Evolutionary conservation across 441 rosid genomes (phyloP), one percentile per base, ranked within the genome.

Genomic region (Adansonia grandidieri): DNA sequence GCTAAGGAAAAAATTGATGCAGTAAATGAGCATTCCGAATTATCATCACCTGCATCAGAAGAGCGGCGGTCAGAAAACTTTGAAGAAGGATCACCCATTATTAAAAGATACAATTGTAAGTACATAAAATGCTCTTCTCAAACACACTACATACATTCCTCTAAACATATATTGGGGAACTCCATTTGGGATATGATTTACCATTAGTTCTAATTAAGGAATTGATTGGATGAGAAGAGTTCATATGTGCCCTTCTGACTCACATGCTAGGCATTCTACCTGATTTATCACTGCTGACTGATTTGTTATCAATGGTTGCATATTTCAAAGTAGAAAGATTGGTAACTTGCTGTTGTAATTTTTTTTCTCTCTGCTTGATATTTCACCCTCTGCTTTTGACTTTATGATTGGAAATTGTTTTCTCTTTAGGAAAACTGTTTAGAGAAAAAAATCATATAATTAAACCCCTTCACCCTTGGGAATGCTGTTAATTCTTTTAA

Each of bases 11-110:
- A 76, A 66, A 77, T 82, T 48, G 88, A 79, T 45, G 79, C 79
- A 84, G 87, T 82, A 58, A 80, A 78, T 72, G 74, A 76, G 61
- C 61, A 58, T 48, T 57, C 69, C 71, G 60, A 70, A 60, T 20
- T 69, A 79, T 87, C 91, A 2, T 53, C 20, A 37, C 40, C 40
- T n/a, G 19, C 44, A 63, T 85, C 90, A 78, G 93, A 87, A 67
- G 92, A 87, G 79, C 79, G 69, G 63, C 83, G 78, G 62, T 81
- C 90, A 53, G 87, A 81, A 77, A 86, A 88, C 80, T 80, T 81
- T 71, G 86, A 75, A 78, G 93, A 91, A 54, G 89, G 83, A 82
- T 88, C 84, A 53, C 86, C 86, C 48, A 72, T 80, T 73, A 77
- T 82, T 58, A 58, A 72, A 74, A 81, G 82, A 75, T 69, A 78